phyloP scores from a whole-genome alignment of 192 early-diverging fungal genomes.

The Mortierella antarctica region DNA sequence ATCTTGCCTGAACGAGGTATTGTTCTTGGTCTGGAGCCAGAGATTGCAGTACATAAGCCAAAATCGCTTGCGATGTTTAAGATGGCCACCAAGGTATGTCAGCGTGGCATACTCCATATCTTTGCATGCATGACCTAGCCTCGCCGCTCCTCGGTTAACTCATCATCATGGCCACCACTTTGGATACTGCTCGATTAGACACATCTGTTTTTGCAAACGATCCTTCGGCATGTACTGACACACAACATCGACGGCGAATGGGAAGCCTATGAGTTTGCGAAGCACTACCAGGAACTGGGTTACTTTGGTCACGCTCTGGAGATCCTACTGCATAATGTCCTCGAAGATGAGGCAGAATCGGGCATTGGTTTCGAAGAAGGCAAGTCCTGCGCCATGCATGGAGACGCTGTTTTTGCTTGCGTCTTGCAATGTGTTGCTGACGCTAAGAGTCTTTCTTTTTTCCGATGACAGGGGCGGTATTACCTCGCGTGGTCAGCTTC shows the following conservation, averaged over 20 bases:
- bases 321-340: constrained; percentile 86
- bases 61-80: constrained; percentile 72
- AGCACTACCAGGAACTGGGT: constrained; percentile 74
- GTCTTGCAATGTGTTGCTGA: background rate
- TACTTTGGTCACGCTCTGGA: constrained; percentile 96
- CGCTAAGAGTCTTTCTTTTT: background rate
- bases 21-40: constrained; percentile 80
- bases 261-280: constrained; percentile 76
- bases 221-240: constrained; percentile 70
- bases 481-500: constrained; percentile 80
- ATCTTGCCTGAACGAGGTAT: constrained; percentile 78
- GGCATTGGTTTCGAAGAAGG: constrained; percentile 55
- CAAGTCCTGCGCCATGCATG: constrained; percentile 3
- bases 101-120: background rate
- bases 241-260: constrained; percentile 57
- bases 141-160: background rate
- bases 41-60: constrained; percentile 62
- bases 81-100: constrained; percentile 71
- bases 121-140: background rate
- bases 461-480: constrained; percentile 57
- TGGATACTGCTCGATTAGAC: constrained; percentile 57
- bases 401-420: background rate
- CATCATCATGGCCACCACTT: background rate
- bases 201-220: constrained; percentile 79
- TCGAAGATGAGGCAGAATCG: constrained; percentile 85